These are phyloP conservation scores for Penicillium sp. DNA, from an alignment of 2,329 filamentous ascomycete genomes.

Conservation along the genomic window DNA sequence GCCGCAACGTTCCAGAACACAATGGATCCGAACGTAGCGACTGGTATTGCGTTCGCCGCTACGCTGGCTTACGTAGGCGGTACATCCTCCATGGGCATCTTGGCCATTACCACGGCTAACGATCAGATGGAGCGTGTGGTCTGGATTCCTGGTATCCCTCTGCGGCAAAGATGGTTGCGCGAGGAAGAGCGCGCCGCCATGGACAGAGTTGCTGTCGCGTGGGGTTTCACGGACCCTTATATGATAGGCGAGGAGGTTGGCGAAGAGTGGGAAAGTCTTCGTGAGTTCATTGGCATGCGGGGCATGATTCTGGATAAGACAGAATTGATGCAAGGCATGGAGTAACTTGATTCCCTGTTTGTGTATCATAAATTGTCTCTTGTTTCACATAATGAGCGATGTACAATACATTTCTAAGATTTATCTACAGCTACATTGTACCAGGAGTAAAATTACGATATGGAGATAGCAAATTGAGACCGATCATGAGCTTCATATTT, in stretches of 20 bases:
- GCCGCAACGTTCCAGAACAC: slow-evolving; percentile 66
- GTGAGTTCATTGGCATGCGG: slow-evolving; percentile 77
- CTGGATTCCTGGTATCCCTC: slow-evolving; percentile 78
- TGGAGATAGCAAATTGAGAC: slow-evolving; percentile 21
- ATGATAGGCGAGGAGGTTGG: slow-evolving; percentile 88
- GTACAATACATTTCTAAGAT: not conserved
- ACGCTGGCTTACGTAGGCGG: slow-evolving; percentile 81
- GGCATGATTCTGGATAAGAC: slow-evolving; percentile 89
- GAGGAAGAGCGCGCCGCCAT: slow-evolving; percentile 88
- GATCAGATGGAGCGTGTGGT: slow-evolving; percentile 94
- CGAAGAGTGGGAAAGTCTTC: slow-evolving; percentile 80
- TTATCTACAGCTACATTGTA: not conserved
- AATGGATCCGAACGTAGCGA: slow-evolving; percentile 75
- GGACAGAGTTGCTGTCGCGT: slow-evolving; percentile 81
- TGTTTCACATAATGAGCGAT: not conserved
- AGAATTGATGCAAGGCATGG: slow-evolving; percentile 91
- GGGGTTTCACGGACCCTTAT: slow-evolving; percentile 83
- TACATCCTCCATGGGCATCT: slow-evolving; percentile 75
- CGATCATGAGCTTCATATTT: slow-evolving; percentile 36
- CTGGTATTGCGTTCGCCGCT: slow-evolving; percentile 74
- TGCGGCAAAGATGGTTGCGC: slow-evolving; percentile 78
- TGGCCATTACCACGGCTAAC: slow-evolving; percentile 83
- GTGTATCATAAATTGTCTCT: slow-evolving; percentile 2
- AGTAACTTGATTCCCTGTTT: slow-evolving; percentile 44
- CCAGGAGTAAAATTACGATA: slow-evolving; percentile 1